Conservation (phyloP, 2,329 filamentous ascomycete genomes). For the Colletotrichum spaethianum region DNA sequence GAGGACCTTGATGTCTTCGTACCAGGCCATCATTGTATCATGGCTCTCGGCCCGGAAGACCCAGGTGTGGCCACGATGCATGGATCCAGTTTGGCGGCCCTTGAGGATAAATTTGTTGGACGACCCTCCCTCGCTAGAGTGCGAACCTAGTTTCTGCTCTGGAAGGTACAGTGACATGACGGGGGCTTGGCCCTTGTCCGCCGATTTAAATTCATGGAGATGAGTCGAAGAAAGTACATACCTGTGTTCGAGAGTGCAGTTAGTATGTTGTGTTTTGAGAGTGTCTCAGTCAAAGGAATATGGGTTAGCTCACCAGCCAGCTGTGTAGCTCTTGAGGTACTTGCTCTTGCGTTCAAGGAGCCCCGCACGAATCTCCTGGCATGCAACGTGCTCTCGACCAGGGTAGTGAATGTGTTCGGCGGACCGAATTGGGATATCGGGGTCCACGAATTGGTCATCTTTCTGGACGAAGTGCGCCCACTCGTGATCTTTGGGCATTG, state of each 20-base stretch:
- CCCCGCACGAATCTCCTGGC: slow-evolving; percentile 89
- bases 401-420: slow-evolving; percentile 91
- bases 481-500: slow-evolving; percentile 95
- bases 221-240: slow-evolving; percentile 97
- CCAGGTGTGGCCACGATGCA: slow-evolving; percentile 87
- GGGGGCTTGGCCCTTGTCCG: slow-evolving; percentile 90
- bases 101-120: slow-evolving; percentile 99
- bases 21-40: slow-evolving; percentile 98
- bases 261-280: slow-evolving; percentile 42
- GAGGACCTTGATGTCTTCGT: slow-evolving; percentile 90
- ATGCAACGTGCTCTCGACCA: slow-evolving; percentile 85
- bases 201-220: slow-evolving; percentile 99
- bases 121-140: slow-evolving; percentile 84
- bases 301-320: slow-evolving; percentile 81
- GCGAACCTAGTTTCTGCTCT: slow-evolving; percentile 95
- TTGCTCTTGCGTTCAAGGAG: slow-evolving; percentile 98
- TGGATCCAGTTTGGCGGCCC: slow-evolving; percentile 90
- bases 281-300: neutral
- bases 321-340: slow-evolving; percentile 96
- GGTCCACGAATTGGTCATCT: slow-evolving; percentile 90
- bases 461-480: slow-evolving; percentile 87
- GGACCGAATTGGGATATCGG: slow-evolving; percentile 82
- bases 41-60: slow-evolving; percentile 80
- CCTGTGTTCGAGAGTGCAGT: slow-evolving; percentile 62
- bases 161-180: slow-evolving; percentile 97